A percentile compares a stretch with the other conserved stretches of the same genome.
phyloP scores from a whole-genome alignment of 331 rosid species.

The Pyracantha coccinea region DNA sequence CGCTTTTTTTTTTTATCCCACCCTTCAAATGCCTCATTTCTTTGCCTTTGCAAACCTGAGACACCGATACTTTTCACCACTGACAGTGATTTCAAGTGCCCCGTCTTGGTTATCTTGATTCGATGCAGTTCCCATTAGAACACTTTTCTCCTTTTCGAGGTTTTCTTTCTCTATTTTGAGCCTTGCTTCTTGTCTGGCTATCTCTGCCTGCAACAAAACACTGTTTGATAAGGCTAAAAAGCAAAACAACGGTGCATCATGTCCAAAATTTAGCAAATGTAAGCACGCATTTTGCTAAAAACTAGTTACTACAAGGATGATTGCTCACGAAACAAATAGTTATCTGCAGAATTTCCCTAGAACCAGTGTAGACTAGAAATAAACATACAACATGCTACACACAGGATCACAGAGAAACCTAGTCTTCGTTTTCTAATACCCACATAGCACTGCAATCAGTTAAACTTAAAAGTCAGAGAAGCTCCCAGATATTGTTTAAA shows the following conservation, averaged over 20 bases:
- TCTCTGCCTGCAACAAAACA: slow-evolving; percentile 58
- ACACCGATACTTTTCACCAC: slow-evolving; percentile 89
- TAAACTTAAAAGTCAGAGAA: too few relatives aligned
- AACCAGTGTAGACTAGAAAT: background rate
- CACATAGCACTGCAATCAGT: background rate
- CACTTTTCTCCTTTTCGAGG: slow-evolving; percentile 96
- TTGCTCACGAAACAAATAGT: background rate
- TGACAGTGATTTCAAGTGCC: slow-evolving; percentile 91
- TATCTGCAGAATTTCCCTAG: background rate
- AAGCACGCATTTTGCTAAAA: background rate
- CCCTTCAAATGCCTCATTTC: slow-evolving; percentile 38
- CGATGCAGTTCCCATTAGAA: slow-evolving; percentile 95
- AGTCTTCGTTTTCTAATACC: background rate
- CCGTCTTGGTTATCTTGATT: slow-evolving; percentile 95
- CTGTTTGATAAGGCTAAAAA: background rate
- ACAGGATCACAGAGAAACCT: background rate
- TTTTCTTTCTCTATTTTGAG: slow-evolving; percentile 94
- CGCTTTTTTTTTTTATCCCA: background rate
- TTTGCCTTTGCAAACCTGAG: slow-evolving; percentile 94
- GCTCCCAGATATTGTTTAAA: too few relatives aligned
- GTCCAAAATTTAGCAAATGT: background rate
- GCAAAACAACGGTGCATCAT: background rate
- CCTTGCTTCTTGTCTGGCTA: slow-evolving; percentile 91
- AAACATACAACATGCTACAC: background rate
- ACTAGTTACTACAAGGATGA: background rate